Base-by-base conservation (phyloP, 441 rosid species). In the Brassica balearica region DNA sequence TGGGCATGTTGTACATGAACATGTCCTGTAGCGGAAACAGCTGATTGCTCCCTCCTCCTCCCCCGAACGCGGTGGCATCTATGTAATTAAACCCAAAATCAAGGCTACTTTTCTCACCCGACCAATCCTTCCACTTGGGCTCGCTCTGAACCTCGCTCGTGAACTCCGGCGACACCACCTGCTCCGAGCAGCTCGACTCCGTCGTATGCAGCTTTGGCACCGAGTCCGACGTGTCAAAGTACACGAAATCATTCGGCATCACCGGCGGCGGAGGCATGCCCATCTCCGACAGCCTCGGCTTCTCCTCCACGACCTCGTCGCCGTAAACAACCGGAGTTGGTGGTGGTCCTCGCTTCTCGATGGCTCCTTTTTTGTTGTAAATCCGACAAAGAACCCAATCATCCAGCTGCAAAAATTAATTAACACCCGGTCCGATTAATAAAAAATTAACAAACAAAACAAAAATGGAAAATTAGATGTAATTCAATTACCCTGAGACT, bases 361-460 rank as follows among this genome's bases (percentile, higher is more conserved):
- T 43, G 0, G 80, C 10, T 19, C 98, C 97, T 69, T 95, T 95
- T 82, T 95, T 95, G 85, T 92, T 95, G 90, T 95, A 92, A 71
- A 95, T 90, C 65, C 98, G 97, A 66, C 97, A 95, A 23, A 94
- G 82, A 73, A 94, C 98, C 98, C 98, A 94, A 86, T 94, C 98
- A 38, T 94, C 98, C 64, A 95, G 85, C 98, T 95, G 97, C 8
- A 0, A 68, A 60, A 76, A 23, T 23, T 60, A 14, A 51, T 14
- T 14, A 15, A 55, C 22, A 55, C 3, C 22, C 56, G 25, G 6
- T 20, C 23, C 19, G 55, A 25, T 66, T 8, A 19, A 27, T 0
- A 0, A 51, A 41, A 36, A 15, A 5, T 48, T 7, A 59, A 10
- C 0, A 23, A 60, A 46, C 1, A 46, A 46, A 46, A 2, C 14